A percentile compares a stretch with the other conserved stretches of the same genome.
Conservation (phyloP, 2,329 filamentous ascomycete species). For the Whalleya microplaca region DNA sequence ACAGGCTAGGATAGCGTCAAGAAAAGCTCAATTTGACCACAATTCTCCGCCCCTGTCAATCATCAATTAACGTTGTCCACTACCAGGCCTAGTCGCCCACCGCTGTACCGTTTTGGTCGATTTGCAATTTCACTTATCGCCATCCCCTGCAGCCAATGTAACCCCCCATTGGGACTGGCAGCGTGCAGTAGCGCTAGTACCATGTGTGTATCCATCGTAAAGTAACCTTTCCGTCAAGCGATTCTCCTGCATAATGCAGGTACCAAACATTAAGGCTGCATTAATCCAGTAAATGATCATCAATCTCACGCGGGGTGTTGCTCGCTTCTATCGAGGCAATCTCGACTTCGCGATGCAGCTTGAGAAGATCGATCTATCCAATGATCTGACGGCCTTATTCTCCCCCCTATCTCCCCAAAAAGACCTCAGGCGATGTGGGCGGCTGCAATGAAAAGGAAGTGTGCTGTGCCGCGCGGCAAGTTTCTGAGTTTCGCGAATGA, state of each 20-base stretch:
- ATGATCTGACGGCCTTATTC: constrained; percentile 5
- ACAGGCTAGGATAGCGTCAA: no score
- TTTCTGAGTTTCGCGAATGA: no score
- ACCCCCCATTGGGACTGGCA: background rate
- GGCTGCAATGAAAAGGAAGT: background rate
- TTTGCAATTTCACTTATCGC: constrained; percentile 35
- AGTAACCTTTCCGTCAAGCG: background rate
- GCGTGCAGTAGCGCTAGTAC: no score
- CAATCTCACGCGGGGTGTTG: constrained; percentile 9
- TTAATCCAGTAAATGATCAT: constrained; percentile 24
- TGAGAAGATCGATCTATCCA: constrained; percentile 15
- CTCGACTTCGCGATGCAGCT: constrained; percentile 3
- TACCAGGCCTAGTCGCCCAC: constrained; percentile 5
- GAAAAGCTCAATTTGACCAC: no score
- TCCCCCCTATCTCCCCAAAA: constrained; percentile 16
- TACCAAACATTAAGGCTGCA: constrained; percentile 8
- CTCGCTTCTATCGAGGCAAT: constrained; percentile 23
- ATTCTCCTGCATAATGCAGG: constrained; percentile 28
- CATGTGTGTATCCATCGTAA: no score
- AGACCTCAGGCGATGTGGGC: background rate
- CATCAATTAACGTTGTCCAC: constrained; percentile 19
- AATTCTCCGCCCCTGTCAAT: constrained; percentile 22
- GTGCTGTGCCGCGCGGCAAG: constrained; percentile 22
- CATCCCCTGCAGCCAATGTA: constrained; percentile 5
- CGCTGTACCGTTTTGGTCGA: constrained; percentile 28